A percentile compares a stretch with the other conserved stretches of the same genome.
These are phyloP conservation scores for Teratosphaeria gauchensis DNA, from an alignment of 2,329 filamentous ascomycete genomes.

Conservation along the genomic window DNA sequence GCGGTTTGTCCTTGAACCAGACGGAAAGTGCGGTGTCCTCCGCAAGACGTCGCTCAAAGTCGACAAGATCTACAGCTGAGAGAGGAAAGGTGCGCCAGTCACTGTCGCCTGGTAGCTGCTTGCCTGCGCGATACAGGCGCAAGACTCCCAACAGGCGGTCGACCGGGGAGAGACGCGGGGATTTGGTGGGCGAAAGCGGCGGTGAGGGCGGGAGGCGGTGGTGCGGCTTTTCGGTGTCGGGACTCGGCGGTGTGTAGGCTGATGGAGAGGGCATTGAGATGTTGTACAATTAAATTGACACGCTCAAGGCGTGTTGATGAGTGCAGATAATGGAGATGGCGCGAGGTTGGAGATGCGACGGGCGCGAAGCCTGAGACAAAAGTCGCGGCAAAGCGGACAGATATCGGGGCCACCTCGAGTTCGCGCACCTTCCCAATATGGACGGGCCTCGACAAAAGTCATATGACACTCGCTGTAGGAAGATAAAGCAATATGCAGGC, in stretches of 20 bases:
- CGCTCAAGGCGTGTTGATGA: no score
- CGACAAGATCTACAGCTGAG: neutral
- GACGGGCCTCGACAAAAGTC: no score
- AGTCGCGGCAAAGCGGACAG: no score
- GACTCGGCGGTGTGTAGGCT: neutral
- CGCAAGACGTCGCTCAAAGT: neutral
- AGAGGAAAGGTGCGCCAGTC: neutral
- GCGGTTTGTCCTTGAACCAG: neutral
- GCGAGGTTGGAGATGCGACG: no score
- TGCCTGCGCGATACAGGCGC: neutral
- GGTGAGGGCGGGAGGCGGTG: neutral
- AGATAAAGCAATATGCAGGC: no score
- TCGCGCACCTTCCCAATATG: no score
- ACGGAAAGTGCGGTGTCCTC: neutral
- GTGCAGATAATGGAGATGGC: no score
- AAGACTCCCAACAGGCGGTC: neutral
- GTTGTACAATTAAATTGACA: no score
- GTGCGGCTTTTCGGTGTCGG: neutral
- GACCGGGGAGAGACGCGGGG: neutral
- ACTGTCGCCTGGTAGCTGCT: neutral
- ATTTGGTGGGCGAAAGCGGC: neutral
- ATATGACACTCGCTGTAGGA: no score
- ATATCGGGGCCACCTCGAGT: no score
- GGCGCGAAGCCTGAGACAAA: no score
- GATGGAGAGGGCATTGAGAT: neutral